Percentiles rank a stretch among this genome's conserved stretches.
phyloP scores from a whole-genome alignment of 2,329 filamentous ascomycete species.

The Monascus ruber region DNA sequence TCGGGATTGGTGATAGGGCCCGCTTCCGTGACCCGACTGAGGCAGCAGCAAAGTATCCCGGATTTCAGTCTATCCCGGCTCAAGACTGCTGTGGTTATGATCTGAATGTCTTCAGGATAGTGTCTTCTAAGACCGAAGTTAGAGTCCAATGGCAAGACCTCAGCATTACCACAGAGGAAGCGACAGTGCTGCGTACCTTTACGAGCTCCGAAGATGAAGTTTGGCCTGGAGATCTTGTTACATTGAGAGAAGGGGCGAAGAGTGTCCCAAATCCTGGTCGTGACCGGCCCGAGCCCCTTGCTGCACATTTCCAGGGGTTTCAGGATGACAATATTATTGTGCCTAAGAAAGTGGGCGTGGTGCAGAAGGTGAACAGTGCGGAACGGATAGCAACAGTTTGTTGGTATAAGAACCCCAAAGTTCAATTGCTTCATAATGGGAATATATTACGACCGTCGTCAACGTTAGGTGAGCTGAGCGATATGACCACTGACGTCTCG shows the following conservation, averaged over 20 bases:
- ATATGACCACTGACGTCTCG: slow-evolving; percentile 41
- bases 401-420: slow-evolving; percentile 38
- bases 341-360: slow-evolving; percentile 42
- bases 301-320: not conserved
- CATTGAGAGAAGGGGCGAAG: slow-evolving; percentile 32
- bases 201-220: slow-evolving; percentile 39
- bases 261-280: slow-evolving; percentile 3
- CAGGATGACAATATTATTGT: slow-evolving; percentile 8
- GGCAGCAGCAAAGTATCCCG: slow-evolving; percentile 43
- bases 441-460: slow-evolving; percentile 31
- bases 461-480: slow-evolving; percentile 30
- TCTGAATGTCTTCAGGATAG: slow-evolving; percentile 45
- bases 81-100: slow-evolving; percentile 44
- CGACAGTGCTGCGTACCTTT: slow-evolving; percentile 28
- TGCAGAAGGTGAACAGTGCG: slow-evolving; percentile 44
- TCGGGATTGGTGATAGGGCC: slow-evolving; percentile 38
- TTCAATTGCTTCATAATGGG: slow-evolving; percentile 23
- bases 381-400: slow-evolving; percentile 46
- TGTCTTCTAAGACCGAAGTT: slow-evolving; percentile 38
- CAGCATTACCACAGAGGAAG: slow-evolving; percentile 36
- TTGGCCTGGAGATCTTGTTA: slow-evolving; percentile 47
- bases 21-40: slow-evolving; percentile 43
- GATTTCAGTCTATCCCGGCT: slow-evolving; percentile 34
- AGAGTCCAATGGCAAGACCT: slow-evolving; percentile 50
- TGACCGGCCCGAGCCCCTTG: slow-evolving; percentile 1